Base-by-base conservation (phyloP, 495 filamentous ascomycete genomes). In the Daldinia childiae region DNA sequence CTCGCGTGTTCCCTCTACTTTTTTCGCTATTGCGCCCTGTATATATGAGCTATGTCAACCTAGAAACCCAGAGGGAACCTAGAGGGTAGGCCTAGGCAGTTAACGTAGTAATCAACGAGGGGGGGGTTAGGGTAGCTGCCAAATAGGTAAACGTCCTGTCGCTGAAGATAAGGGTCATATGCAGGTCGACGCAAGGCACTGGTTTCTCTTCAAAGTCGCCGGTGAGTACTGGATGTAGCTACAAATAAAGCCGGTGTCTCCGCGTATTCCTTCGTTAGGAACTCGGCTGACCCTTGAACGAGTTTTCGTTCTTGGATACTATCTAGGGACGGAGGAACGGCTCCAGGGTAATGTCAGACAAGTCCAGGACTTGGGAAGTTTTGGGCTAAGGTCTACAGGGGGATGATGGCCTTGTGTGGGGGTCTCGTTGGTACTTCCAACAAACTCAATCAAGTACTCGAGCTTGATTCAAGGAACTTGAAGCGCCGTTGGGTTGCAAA, bases 311-410 rank as follows among this genome's bases (percentile, higher is more conserved):
- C 29, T 61, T 60, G 24, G 48, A 68, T 68, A 27, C 56, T 64
- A 36, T 64, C 36, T 43, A 58, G 58, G 41, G 54, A 63, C 61
- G 65, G 65, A 73, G 58, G 70, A 62, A 62, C 55, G 66, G 62
- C 61, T 73, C 62, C 66, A 73, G 71, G 65, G 41, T 73, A 64
- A 66, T 69, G 66, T 69, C 71, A 69, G 70, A 69, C 60, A 48
- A 48, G 55, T 34, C 38, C 48, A 68, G 70, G 70, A 58, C 65
- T 64, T 51, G 50, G 4, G 64, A 39, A 58, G 48, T 30, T 68
- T 68, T 63, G 66, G 66, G 51, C 62, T 59, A 69, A 69, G 71
- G 51, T 48, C 61, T 54, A 58, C 66, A 73, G 69, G 69, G 69
- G 59, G 52, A 39, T 32, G 59, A 19, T 11, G 21, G 27, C 36